Evolutionary conservation across 176 grass and related monocot genomes (phyloP), one percentile per base, ranked within the genome.

Genomic region (Musa acuminata): DNA sequence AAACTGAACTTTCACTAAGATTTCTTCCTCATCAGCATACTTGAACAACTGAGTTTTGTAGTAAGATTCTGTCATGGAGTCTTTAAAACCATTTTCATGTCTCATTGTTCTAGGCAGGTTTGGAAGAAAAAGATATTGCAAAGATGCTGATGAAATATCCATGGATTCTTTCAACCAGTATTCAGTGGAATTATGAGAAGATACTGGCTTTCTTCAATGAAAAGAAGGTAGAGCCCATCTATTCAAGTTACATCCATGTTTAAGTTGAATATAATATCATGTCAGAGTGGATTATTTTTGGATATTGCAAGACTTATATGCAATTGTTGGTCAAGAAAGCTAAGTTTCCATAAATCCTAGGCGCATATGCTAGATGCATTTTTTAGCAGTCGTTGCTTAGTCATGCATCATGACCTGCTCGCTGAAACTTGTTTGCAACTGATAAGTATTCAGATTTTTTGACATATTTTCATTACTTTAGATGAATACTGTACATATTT

Each of bases 101-200:
- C 16, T 86, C 70, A 64, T 86, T 84, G 72, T 53, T 82, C 67
- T 91, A 97, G 90, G 83, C 72, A 85, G 90, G 90, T 78, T 74
- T 89, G 25, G 77, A 79, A 84, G 73, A 77, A 72, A 82, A 83
- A 48, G 76, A 85, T 76, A 82, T 97, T 78, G 73, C 59, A 17
- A 83, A 8, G 65, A 88, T 97, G 81, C 63, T 97, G 50, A 13
- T 87, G 69, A 97, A 93, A 63, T 97, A 97, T 84, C 86, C 94
- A 66, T 97, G 90, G 94, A 87, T 97, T 77, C 87, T 97, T 82
- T 97, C 90, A 67, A 77, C 82, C 77, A 81, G 84, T 83, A 87
- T 93, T 60, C 85, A 85, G 81, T 75, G 84, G 51, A 97, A 97
- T 81, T 97, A 92, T 71, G 67, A 20, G 11, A 74, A 87, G 67